Conservation (phyloP, 2,329 filamentous ascomycete species). For the Calonectria multiphialidica region DNA sequence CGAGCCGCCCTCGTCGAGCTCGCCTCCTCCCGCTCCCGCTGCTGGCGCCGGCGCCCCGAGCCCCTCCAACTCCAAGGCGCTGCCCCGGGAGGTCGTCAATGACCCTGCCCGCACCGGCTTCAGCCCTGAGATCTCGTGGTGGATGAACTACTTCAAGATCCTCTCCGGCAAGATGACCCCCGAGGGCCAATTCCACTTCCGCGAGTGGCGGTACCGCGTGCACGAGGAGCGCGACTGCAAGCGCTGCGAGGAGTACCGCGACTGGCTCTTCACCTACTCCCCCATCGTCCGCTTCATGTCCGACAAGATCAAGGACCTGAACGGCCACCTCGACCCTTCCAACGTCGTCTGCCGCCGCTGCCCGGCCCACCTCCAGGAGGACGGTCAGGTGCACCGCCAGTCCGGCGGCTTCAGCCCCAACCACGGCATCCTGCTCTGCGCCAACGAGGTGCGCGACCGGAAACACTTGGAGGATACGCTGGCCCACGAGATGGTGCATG, state of each 20-base stretch:
- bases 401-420: conserved; percentile 88
- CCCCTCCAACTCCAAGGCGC: conserved; percentile 23
- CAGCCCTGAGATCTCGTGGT: conserved; percentile 72
- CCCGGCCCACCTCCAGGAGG: conserved; percentile 66
- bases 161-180: conserved; percentile 78
- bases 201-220: conserved; percentile 78
- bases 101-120: conserved; percentile 73
- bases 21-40: too few relatives aligned
- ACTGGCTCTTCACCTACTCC: conserved; percentile 87
- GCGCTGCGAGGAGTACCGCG: conserved; percentile 83
- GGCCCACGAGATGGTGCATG: conserved; percentile 98
- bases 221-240: conserved; percentile 84
- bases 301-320: conserved; percentile 83
- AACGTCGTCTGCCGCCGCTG: conserved; percentile 91
- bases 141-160: conserved; percentile 89
- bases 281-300: conserved; percentile 90
- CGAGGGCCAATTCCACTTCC: conserved; percentile 80
- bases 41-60: conserved; percentile 27
- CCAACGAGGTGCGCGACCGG: conserved; percentile 86
- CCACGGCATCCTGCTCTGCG: conserved; percentile 91
- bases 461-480: conserved; percentile 93
- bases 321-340: conserved; percentile 77
- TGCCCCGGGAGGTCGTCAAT: conserved; percentile 60
- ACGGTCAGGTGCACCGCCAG: conserved; percentile 72
- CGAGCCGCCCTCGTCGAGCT: conserved; percentile 23